phyloP scores from a whole-genome alignment of 768 basidiomycete genomes.

The Auricularia heimuer region DNA sequence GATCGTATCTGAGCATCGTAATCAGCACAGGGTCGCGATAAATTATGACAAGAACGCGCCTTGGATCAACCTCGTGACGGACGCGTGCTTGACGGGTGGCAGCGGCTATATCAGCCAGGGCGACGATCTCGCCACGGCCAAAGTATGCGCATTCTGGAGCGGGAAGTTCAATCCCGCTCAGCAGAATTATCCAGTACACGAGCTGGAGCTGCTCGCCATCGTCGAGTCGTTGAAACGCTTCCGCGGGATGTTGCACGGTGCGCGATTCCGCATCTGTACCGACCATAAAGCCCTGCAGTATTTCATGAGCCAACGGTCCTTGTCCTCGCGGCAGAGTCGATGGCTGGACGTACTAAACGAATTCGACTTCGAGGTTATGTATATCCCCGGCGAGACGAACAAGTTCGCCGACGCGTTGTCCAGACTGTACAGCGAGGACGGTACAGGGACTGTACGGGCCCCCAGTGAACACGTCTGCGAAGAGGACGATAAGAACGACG shows the following conservation, averaged over 20 bases:
- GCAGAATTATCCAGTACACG: conserved; percentile 33
- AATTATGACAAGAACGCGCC: not conserved
- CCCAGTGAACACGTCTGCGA: not conserved
- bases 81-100: conserved; percentile 10
- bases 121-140: conserved; percentile 16
- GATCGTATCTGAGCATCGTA: conserved; percentile 4
- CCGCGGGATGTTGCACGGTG: conserved; percentile 23
- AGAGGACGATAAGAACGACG: no score
- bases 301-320: conserved; percentile 22
- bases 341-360: conserved; percentile 28
- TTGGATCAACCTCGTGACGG: conserved; percentile 6
- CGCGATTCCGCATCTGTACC: conserved; percentile 19
- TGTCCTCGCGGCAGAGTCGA: conserved; percentile 24
- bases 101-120: conserved; percentile 18
- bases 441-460: not conserved
- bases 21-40: not conserved
- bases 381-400: conserved; percentile 25
- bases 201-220: conserved; percentile 29
- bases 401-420: conserved; percentile 20
- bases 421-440: conserved; percentile 7
- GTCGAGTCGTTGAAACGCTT: conserved; percentile 29
- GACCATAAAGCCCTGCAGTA: conserved; percentile 25
- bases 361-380: conserved; percentile 22
- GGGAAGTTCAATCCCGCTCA: conserved; percentile 28
- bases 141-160: conserved; percentile 25